These are phyloP conservation scores for Leptographium wingfieldii DNA, from an alignment of 2,329 filamentous ascomycete species.

Conservation along the genomic window DNA sequence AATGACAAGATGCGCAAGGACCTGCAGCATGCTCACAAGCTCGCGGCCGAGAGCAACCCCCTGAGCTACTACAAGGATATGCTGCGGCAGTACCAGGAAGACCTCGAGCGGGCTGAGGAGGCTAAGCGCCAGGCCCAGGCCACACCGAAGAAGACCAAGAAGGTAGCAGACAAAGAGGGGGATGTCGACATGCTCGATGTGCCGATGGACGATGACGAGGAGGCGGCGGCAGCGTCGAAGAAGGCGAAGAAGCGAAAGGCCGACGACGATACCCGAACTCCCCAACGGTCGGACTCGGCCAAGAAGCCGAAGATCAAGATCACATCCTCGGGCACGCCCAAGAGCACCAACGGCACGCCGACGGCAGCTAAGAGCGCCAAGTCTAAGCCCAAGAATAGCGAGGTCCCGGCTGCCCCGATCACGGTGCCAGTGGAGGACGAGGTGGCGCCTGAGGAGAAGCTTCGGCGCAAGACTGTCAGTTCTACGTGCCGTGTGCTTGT, in stretches of 20 bases:
- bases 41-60: conserved; percentile 67
- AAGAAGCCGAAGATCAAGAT: conserved; percentile 59
- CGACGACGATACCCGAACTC: conserved; percentile 42
- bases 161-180: conserved; percentile 32
- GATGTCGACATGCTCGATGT: conserved; percentile 47
- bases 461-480: conserved; percentile 45
- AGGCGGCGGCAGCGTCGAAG: conserved; percentile 32
- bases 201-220: conserved; percentile 37
- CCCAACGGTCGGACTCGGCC: conserved; percentile 40
- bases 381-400: conserved; percentile 33
- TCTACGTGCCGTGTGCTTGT: background rate
- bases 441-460: conserved; percentile 44
- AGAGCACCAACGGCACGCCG: conserved; percentile 34
- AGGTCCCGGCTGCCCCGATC: conserved; percentile 9
- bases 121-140: conserved; percentile 2
- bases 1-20: conserved; percentile 72
- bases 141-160: conserved; percentile 31
- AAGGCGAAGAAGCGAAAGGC: conserved; percentile 76
- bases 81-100: conserved; percentile 56
- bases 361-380: conserved; percentile 29
- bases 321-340: conserved; percentile 37
- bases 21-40: conserved; percentile 63
- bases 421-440: conserved; percentile 40
- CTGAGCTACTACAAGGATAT: conserved; percentile 76
- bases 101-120: conserved; percentile 32